Evolutionary conservation across 768 basidiomycete species (phyloP).

Genomic region (Calvatia gigantea): DNA sequence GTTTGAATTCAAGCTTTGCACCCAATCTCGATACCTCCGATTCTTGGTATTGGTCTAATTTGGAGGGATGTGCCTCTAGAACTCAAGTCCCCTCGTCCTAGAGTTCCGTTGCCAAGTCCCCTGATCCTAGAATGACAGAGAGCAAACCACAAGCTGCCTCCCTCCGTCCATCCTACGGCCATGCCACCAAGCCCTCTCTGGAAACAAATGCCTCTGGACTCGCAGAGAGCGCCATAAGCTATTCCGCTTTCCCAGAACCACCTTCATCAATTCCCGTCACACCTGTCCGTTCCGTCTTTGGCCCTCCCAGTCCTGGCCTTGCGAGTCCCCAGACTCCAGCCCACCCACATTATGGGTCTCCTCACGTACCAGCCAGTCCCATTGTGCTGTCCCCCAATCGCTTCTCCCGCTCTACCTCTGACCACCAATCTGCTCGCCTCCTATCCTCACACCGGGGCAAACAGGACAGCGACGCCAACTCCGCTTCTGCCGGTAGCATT

Average conservation of each 20-base stretch:
- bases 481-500: conserved; percentile 17
- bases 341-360: neutral
- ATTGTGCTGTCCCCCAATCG: neutral
- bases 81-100: conserved; percentile 25
- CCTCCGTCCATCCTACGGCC: conserved; percentile 19
- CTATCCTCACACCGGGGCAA: neutral
- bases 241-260: conserved; percentile 52
- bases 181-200: conserved; percentile 37
- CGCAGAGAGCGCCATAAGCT: conserved; percentile 54
- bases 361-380: neutral
- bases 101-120: neutral
- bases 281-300: conserved; percentile 31
- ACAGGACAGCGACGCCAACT: neutral
- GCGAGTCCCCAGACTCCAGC: conserved; percentile 21
- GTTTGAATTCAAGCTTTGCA: conserved; percentile 1
- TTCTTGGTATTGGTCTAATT: neutral
- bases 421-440: neutral
- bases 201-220: conserved; percentile 54
- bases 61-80: conserved; percentile 2
- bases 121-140: neutral
- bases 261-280: conserved; percentile 45
- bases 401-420: conserved; percentile 4
- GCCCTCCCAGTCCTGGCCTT: conserved; percentile 21
- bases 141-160: neutral
- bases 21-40: neutral